Base-by-base conservation (phyloP, 2,329 filamentous ascomycete species). In the Monosporascus sp. region DNA sequence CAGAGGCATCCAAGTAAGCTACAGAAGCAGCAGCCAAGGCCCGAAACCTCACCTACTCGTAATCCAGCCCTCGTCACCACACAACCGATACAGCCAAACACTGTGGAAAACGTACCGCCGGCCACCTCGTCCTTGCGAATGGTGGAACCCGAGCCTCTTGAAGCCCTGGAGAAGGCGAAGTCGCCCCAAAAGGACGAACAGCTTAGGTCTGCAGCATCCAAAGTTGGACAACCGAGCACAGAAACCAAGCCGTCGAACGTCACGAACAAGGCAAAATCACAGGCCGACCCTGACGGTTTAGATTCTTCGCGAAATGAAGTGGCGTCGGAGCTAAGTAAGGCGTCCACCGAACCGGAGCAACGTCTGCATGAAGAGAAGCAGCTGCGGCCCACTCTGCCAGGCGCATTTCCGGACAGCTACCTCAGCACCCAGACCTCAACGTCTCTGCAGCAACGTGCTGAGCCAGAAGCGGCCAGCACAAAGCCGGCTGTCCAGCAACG, bases 211-310 rank as follows among this genome's bases (percentile, higher is more conserved):
- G 62, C 68, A 2, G 68, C 76, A 24, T 69, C 76, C 19, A 79
- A 76, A 54, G 73, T 76, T 40, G 67, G 75, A 52, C 71, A 64
- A 66, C 68, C 68, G 41, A 74, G 68, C 51, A 71, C 66, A 41
- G 81, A 83, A 40, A 63, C 75, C 2, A 82, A 79, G 63, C 80
- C 79, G 19, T 74, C 78, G 53, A 83, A 84, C 68, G 75, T 79
- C 44, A 82, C 77, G 11, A 34, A 34, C 53, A 78, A 79, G 59
- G 79, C 84, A 1, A 85, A 83, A 57, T 73, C 81, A 17, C 82
- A 86, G 24, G 77, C 86, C 57, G 84, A 86, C 52, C 75, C 91
- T 14, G 88, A 91, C 63, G 86, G 88, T 58, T 87, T 88, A 46
- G 87, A 88, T 57, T 80, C 79, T 50, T 81, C 81, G 5, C 77